phyloP scores from a whole-genome alignment of 371 early-diverging fungal species.

The Mortierella sp. region DNA sequence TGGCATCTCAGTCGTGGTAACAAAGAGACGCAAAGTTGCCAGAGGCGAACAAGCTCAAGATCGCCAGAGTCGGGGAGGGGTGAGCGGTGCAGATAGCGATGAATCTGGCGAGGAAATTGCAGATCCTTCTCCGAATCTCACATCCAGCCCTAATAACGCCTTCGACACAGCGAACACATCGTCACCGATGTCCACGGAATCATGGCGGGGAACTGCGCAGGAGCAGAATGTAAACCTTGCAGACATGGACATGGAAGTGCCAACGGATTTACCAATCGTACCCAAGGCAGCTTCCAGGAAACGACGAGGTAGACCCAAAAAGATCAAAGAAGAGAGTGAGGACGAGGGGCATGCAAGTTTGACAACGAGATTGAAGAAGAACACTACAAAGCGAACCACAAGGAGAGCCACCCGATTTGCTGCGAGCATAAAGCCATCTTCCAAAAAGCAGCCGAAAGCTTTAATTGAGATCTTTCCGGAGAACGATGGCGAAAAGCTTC shows the following conservation, averaged over 20 bases:
- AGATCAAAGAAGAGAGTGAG: neutral
- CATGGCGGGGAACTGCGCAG: too few species aligned
- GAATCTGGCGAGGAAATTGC: neutral
- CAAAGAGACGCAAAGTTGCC: slow-evolving; percentile 25
- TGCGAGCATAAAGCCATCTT: neutral
- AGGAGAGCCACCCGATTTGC: neutral
- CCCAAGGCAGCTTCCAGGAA: neutral
- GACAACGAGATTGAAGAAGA: slow-evolving; percentile 9
- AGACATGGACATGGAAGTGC: neutral
- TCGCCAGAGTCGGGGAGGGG: neutral
- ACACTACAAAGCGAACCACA: neutral
- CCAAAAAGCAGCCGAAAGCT: slow-evolving; percentile 12
- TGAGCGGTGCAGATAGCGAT: neutral
- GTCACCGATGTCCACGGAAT: too few species aligned
- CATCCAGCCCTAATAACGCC: neutral
- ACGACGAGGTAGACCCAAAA: neutral
- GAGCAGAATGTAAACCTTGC: too few species aligned
- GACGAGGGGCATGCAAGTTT: neutral
- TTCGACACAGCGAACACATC: neutral
- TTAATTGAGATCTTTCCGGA: slow-evolving; percentile 31
- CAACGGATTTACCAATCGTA: neutral
- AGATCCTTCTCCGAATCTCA: neutral
- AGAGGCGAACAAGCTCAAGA: neutral
- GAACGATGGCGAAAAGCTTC: too few species aligned
- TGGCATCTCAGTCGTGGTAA: slow-evolving; percentile 10